Evolutionary conservation across 306 rosid species (phyloP), one percentile per base, ranked within the genome.

Genomic region (Carpinus viminea): DNA sequence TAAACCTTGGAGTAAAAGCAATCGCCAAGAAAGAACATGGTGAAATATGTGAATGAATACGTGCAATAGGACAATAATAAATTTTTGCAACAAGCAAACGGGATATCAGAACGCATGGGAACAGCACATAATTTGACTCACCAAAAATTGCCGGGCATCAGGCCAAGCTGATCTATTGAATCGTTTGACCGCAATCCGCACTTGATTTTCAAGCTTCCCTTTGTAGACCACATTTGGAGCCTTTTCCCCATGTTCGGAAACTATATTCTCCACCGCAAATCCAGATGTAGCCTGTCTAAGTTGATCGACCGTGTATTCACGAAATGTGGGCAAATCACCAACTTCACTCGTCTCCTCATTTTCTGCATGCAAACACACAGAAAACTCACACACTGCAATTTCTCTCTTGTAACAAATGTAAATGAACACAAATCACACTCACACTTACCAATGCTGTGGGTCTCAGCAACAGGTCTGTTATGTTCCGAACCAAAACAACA

Each of bases 161-260:
- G 98, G 98, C 98, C 98, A 94, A 56, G 97, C 97, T 66, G 94
- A 90, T 87, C 92, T 92, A 81, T 94, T 92, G 87, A 94, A 92
- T 86, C 97, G 87, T 87, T 94, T 94, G 75, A 94, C 94, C 16
- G 94, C 97, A 74, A 94, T 92, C 78, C 95, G 90, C 83, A 74
- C 73, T 84, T 94, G 97, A 77, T 84, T 90, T 20, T 91, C 98
- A 78, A 94, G 91, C 83, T 88, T 92, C 80, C 98, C 98, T 86
- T 87, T 92, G 85, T 86, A 94, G 79, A 94, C 98, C 76, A 94
- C 95, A 79, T 94, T 94, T 41, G 98, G 97, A 83, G 98, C 98
- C 85, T 91, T 94, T 79, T 94, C 98, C 68, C 98, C 98, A 75
- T 94, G 98, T 83, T 94, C 98, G 54, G 98, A 94, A 84, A 94